Evolutionary conservation across 2,329 filamentous ascomycete genomes (phyloP).

Genomic region (Trichoderma sp.): DNA sequence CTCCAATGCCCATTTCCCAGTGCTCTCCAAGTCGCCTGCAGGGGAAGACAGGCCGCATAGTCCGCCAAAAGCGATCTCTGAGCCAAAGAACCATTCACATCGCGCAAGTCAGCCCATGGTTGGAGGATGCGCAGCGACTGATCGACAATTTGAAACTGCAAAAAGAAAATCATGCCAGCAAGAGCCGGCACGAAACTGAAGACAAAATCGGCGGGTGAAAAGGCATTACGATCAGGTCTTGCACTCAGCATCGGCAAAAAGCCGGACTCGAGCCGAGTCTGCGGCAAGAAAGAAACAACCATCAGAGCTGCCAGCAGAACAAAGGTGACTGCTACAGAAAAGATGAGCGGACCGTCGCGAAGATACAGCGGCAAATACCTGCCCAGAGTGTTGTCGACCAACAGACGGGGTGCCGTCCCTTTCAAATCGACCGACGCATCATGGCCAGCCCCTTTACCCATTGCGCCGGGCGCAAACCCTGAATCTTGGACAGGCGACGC

Average conservation of each 20-base stretch:
- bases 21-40: constrained; percentile 58
- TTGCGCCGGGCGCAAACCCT: constrained; percentile 26
- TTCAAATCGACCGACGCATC: constrained; percentile 33
- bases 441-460: constrained; percentile 31
- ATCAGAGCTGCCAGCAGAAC: constrained; percentile 68
- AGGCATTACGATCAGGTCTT: constrained; percentile 59
- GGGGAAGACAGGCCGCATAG: constrained; percentile 64
- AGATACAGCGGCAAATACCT: constrained; percentile 77
- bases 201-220: constrained; percentile 83
- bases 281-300: constrained; percentile 72
- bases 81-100: constrained; percentile 57
- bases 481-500: constrained; percentile 32
- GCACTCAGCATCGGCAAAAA: constrained; percentile 68
- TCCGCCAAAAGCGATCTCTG: constrained; percentile 64
- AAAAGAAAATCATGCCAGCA: constrained; percentile 63
- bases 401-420: constrained; percentile 23
- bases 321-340: constrained; percentile 59
- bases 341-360: constrained; percentile 60
- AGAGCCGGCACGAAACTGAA: constrained; percentile 73
- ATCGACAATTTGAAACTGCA: constrained; percentile 65
- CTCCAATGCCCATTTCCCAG: constrained; percentile 61
- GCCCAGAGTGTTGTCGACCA: constrained; percentile 37
- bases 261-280: constrained; percentile 61
- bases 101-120: constrained; percentile 63
- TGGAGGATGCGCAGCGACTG: constrained; percentile 62